Conservation (phyloP, 768 basidiomycete genomes). For the Dacryopinax spathularia region DNA sequence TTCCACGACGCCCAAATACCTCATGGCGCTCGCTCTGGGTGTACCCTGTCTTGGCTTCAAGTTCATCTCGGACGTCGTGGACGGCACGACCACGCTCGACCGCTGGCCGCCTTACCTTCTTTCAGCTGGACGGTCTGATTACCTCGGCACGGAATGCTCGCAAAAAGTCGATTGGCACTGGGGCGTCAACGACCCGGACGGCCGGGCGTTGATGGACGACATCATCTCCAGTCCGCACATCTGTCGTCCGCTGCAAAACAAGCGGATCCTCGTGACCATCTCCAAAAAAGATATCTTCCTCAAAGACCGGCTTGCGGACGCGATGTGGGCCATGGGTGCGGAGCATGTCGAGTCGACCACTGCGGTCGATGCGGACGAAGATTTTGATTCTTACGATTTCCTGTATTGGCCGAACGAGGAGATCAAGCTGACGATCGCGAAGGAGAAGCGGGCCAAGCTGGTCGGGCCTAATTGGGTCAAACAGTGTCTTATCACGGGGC, state of each 20-base stretch:
- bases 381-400: slow-evolving; percentile 28
- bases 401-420: slow-evolving; percentile 54
- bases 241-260: slow-evolving; percentile 12
- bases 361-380: slow-evolving; percentile 32
- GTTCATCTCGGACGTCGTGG: slow-evolving; percentile 11
- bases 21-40: slow-evolving; percentile 70
- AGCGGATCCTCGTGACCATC: slow-evolving; percentile 12
- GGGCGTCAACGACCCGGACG: slow-evolving; percentile 36
- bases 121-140: slow-evolving; percentile 34
- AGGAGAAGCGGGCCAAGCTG: slow-evolving; percentile 15
- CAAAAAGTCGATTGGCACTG: slow-evolving; percentile 38
- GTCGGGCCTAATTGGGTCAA: slow-evolving; percentile 48
- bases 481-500: slow-evolving; percentile 52
- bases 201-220: slow-evolving; percentile 26
- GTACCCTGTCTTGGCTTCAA: slow-evolving; percentile 52
- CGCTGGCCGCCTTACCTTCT: slow-evolving; percentile 54
- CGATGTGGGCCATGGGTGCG: slow-evolving; percentile 70
- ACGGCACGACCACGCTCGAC: slow-evolving; percentile 13
- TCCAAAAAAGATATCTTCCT: slow-evolving; percentile 5
- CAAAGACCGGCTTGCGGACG: slow-evolving; percentile 20
- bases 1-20: slow-evolving; percentile 61
- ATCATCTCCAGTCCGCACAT: slow-evolving; percentile 40
- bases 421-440: slow-evolving; percentile 16
- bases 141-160: slow-evolving; percentile 30
- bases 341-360: slow-evolving; percentile 48